Conservation (phyloP, 2,329 filamentous ascomycete genomes). For the Alternaria angustiovoidea region DNA sequence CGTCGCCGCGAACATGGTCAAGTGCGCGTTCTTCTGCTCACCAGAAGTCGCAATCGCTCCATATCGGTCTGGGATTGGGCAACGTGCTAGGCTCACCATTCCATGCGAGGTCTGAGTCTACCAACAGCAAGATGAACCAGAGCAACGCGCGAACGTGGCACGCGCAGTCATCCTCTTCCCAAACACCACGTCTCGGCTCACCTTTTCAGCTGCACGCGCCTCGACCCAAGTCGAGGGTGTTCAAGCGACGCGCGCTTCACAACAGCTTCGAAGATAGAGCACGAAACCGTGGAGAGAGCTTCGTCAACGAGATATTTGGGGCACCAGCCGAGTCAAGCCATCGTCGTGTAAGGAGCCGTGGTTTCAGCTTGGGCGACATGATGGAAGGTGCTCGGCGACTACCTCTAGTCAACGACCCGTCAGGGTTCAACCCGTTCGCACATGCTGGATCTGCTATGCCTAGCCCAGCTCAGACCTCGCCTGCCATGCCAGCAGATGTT, state of each 20-base stretch:
- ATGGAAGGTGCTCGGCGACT: slow-evolving; percentile 60
- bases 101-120: slow-evolving; percentile 40
- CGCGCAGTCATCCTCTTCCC: slow-evolving; percentile 33
- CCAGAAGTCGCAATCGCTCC: slow-evolving; percentile 61
- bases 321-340: slow-evolving; percentile 60
- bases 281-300: slow-evolving; percentile 50
- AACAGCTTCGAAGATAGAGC: slow-evolving; percentile 61
- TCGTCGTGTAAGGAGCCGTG: slow-evolving; percentile 66
- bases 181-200: slow-evolving; percentile 54
- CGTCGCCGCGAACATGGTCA: slow-evolving; percentile 52
- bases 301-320: slow-evolving; percentile 57
- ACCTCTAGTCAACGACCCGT: slow-evolving; percentile 60
- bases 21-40: slow-evolving; percentile 58
- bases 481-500: slow-evolving; percentile 23
- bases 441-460: slow-evolving; percentile 30
- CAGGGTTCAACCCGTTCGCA: slow-evolving; percentile 42
- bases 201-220: slow-evolving; percentile 65
- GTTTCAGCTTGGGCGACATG: slow-evolving; percentile 67
- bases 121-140: slow-evolving; percentile 35
- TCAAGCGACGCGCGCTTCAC: slow-evolving; percentile 66
- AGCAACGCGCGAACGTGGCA: slow-evolving; percentile 47
- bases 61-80: slow-evolving; percentile 55
- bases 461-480: slow-evolving; percentile 36
- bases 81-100: slow-evolving; percentile 57
- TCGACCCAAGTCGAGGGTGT: slow-evolving; percentile 59